These are phyloP conservation scores for Penicillium sp. DNA, from an alignment of 2,329 filamentous ascomycete genomes.

Conservation along the genomic window DNA sequence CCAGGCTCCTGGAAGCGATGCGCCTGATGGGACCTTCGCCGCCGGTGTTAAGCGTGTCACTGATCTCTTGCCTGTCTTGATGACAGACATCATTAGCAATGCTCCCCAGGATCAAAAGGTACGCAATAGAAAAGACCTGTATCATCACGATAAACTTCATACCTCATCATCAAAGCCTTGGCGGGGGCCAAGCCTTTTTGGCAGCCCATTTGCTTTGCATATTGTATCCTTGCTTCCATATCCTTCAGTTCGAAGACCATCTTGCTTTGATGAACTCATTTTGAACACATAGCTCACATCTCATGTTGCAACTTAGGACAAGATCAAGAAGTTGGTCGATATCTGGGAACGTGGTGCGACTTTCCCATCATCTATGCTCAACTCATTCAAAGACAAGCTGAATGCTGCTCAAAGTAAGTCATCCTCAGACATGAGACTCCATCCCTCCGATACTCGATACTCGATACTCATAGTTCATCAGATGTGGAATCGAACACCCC, in stretches of 20 bases:
- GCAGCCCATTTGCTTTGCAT: background rate
- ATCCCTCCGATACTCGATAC: constrained; percentile 20
- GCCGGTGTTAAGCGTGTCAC: constrained; percentile 96
- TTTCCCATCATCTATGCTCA: constrained; percentile 77
- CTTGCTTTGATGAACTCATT: background rate
- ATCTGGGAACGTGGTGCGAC: constrained; percentile 97
- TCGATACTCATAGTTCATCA: constrained; percentile 46
- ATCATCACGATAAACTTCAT: constrained; percentile 23
- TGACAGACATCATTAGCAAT: constrained; percentile 89
- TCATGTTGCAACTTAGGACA: constrained; percentile 67
- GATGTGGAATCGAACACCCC: constrained; percentile 69
- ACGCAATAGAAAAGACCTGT: constrained; percentile 55
- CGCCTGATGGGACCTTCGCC: constrained; percentile 87
- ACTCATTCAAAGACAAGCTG: constrained; percentile 79
- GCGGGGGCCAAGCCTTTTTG: constrained; percentile 10
- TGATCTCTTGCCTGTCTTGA: constrained; percentile 86
- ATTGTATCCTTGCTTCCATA: background rate
- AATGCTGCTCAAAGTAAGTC: constrained; percentile 67
- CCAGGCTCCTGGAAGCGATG: constrained; percentile 75
- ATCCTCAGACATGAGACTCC: constrained; percentile 10
- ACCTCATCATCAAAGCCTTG: constrained; percentile 23
- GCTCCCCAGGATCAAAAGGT: constrained; percentile 96
- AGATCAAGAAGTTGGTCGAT: constrained; percentile 90
- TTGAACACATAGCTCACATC: constrained; percentile 51
- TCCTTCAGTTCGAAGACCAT: background rate